Evolutionary conservation across 192 early-diverging fungal genomes (phyloP).

Genomic region (Coemansia sp.): DNA sequence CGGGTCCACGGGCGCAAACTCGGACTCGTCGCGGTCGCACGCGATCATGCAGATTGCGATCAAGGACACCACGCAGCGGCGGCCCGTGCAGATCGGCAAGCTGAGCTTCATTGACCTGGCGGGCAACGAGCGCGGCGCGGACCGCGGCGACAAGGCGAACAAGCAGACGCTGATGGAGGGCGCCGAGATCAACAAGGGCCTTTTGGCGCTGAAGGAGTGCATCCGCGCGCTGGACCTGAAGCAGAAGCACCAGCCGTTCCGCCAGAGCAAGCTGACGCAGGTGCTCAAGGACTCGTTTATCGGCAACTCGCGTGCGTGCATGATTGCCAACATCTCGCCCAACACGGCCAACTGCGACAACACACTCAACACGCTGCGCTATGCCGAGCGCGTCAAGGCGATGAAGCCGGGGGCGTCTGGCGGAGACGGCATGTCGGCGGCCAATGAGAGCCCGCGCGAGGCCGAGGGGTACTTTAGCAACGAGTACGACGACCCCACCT

Average conservation of each 20-base stretch:
- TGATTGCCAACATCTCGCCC: conserved; percentile 98
- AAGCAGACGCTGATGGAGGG: conserved; percentile 97
- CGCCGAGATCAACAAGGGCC: conserved; percentile 98
- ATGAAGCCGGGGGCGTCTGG: conserved; percentile 36
- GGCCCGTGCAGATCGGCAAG: conserved; percentile 72
- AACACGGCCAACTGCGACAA: conserved; percentile 95
- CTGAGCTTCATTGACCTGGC: conserved; percentile 98
- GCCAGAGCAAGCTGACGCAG: conserved; percentile 97
- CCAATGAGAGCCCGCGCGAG: conserved; percentile 40
- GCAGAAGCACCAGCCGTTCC: conserved; percentile 95
- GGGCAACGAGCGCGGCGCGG: conserved; percentile 96
- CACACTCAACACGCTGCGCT: conserved; percentile 94
- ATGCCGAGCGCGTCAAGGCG: conserved; percentile 79
- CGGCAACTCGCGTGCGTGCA: conserved; percentile 96
- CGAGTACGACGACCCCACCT: conserved; percentile 26
- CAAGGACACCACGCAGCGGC: conserved; percentile 61
- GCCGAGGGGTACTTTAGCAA: conserved; percentile 34
- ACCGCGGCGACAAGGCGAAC: conserved; percentile 86
- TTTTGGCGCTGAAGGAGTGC: conserved; percentile 97
- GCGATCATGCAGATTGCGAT: conserved; percentile 94
- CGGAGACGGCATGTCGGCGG: conserved; percentile 22
- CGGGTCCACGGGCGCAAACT: conserved; percentile 93
- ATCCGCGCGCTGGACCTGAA: conserved; percentile 95
- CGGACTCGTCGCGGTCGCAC: conserved; percentile 94
- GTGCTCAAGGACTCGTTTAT: conserved; percentile 97